Base-by-base conservation (phyloP, 345 rosid genomes). In the Salix exigua region DNA sequence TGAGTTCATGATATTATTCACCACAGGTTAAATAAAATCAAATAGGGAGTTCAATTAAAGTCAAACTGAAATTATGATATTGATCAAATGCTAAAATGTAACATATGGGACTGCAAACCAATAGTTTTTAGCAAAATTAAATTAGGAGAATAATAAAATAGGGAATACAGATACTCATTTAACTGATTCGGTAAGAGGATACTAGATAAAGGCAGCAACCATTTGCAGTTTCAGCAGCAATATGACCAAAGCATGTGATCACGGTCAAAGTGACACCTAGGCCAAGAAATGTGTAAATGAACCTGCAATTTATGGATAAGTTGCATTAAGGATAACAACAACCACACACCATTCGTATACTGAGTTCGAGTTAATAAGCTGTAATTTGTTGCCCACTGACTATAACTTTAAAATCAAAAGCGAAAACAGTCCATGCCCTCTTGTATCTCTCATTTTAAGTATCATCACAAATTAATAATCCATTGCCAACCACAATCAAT, bases 171-270 rank as follows among this genome's bases (percentile, higher is more conserved):
- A 42, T 16, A 31, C 66, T 40, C 25, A 69, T 9, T 62, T 30
- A 64, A 76, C 35, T n/a, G 10, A 73, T 40, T 33, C 3, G 60
- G 68, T 30, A 66, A 63, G 81, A 84, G 86, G 80, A 82, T 93
- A 96, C 97, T 70, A 90, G 73, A 86, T 86, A 96, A 82, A 96
- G 94, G 87, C 96, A 96, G 80, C 92, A 92, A 68, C 94, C 91
- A 77, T 89, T 88, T 25, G 86, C 90, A 75, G 97, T 96, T 79
- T 88, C 94, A 53, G 97, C 95, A 78, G 94, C 96, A 79, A 91
- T 82, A 81, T 96, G 99, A 19, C 98, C 98, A 14, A 83, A 80
- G 81, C 94, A 89, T 77, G 97, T 87, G 81, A 93, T 83, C 69
- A 89, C 77, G 82, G 96, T 90, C 68, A 96, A 81, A 82, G 80